These are phyloP conservation scores for Didymellaceae sp. DNA, from an alignment of 2,329 filamentous ascomycete species.

Conservation along the genomic window DNA sequence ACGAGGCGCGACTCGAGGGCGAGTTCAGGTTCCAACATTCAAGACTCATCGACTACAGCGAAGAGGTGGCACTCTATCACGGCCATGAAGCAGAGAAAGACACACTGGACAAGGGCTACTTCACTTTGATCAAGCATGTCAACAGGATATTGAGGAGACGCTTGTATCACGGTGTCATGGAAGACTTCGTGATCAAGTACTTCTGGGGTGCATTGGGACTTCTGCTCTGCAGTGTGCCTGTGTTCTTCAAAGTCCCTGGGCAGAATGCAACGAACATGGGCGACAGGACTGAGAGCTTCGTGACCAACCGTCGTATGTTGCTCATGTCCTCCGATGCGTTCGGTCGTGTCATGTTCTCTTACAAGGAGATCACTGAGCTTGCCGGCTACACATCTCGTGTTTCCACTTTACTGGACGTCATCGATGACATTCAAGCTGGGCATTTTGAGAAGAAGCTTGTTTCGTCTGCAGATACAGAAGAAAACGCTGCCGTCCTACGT, in stretches of 20 bases:
- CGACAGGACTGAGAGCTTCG: conserved; percentile 75
- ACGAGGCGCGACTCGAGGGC: conserved; percentile 91
- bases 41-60: conserved; percentile 91
- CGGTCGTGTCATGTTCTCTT: conserved; percentile 55
- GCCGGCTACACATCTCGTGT: conserved; percentile 95
- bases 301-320: conserved; percentile 91
- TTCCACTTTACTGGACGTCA: conserved; percentile 86
- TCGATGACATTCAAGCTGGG: conserved; percentile 88
- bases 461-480: conserved; percentile 80
- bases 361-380: conserved; percentile 90
- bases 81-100: conserved; percentile 96
- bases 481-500: conserved; percentile 81
- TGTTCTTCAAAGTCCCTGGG: conserved; percentile 91
- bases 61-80: conserved; percentile 90
- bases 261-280: conserved; percentile 64
- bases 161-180: conserved; percentile 99
- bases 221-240: conserved; percentile 89
- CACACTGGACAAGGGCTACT: conserved; percentile 96
- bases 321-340: conserved; percentile 81
- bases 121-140: conserved; percentile 98
- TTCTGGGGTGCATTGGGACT: conserved; percentile 96
- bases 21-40: conserved; percentile 97
- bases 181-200: conserved; percentile 99
- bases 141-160: conserved; percentile 90
- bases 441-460: conserved; percentile 97